Evolutionary conservation across 2,329 filamentous ascomycete species (phyloP).

Genomic region (Talaromyces sp.): DNA sequence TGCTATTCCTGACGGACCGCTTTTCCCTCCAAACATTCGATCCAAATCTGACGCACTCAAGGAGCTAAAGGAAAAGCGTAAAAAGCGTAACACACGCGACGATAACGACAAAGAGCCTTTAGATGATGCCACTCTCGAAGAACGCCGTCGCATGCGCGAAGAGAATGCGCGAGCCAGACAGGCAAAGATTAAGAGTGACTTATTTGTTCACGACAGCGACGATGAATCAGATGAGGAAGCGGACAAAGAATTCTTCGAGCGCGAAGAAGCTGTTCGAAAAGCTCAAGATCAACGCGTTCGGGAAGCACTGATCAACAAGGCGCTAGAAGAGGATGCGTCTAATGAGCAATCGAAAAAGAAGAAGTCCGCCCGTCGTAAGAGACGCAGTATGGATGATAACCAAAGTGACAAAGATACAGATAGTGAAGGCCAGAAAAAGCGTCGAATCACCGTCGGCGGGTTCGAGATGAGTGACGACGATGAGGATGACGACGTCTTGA

Average conservation of each 20-base stretch:
- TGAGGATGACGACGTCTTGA: slow-evolving; percentile 32
- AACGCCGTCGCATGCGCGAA: slow-evolving; percentile 59
- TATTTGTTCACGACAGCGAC: slow-evolving; percentile 79
- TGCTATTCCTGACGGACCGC: slow-evolving; percentile 53
- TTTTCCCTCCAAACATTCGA: slow-evolving; percentile 60
- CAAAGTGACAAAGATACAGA: slow-evolving; percentile 22
- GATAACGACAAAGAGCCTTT: slow-evolving; percentile 53
- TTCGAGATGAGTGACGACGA: slow-evolving; percentile 21
- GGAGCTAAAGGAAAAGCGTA: slow-evolving; percentile 59
- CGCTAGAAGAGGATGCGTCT: slow-evolving; percentile 22
- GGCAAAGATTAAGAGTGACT: slow-evolving; percentile 74
- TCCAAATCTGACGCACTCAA: slow-evolving; percentile 53
- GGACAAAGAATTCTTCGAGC: slow-evolving; percentile 70
- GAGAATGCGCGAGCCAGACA: slow-evolving; percentile 73
- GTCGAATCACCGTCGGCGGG: slow-evolving; percentile 20
- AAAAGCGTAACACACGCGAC: slow-evolving; percentile 50
- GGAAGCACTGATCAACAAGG: slow-evolving; percentile 44
- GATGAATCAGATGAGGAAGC: slow-evolving; percentile 82
- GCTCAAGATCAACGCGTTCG: slow-evolving; percentile 51
- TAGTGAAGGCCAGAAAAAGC: slow-evolving; percentile 27
- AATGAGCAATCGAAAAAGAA: slow-evolving; percentile 22
- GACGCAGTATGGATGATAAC: slow-evolving; percentile 22
- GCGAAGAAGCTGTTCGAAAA: slow-evolving; percentile 65
- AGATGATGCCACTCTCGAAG: slow-evolving; percentile 58
- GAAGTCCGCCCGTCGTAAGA: slow-evolving; percentile 23